Evolutionary conservation across 805 yeast genomes (phyloP), one percentile per base, ranked within the genome.

Genomic region (Cyberlindnera xishuangbannaensis): DNA sequence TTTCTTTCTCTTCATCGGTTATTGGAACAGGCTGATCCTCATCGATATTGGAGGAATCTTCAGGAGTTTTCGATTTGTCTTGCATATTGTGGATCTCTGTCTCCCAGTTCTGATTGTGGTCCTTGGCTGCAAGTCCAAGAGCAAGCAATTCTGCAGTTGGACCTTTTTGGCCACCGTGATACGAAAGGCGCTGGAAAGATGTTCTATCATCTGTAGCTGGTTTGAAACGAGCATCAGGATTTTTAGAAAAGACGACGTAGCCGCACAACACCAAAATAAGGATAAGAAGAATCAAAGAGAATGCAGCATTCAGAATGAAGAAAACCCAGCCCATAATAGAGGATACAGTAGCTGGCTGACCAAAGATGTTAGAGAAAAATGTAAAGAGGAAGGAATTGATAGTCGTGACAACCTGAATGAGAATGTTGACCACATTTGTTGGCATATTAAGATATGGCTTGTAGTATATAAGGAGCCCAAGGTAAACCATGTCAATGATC

Each of bases 251-350:
- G 2, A 83, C 41, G 7, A 83, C 76, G 48, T 77, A 61, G n/a
- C 61, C 55, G 36, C 79, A 71, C 46, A 82, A 78, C 3, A 76
- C 76, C 39, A 87, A 67, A 48, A 84, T 79, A 63, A 79, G 59
- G 22, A 87, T 45, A 55, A 88, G 69, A 47, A 88, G 64, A 33
- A 85, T 67, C 44, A 84, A 67, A 7, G 95, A 76, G 53, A 83
- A 87, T 5, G 90, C 94, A 6, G 96, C 96, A 56, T 88, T 88
- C 56, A 88, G 58, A 36, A 88, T 69, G 57, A 88, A 88, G 61
- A 84, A 88, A 2, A 88, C 69, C 76, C 95, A 82, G 1, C 94
- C 97, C 95, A 88, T 84, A 36, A 88, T 74, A 2, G 95, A 79
- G 11, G 78, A 65, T 10, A 84, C 96, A 7, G 74, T 71, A 15